Evolutionary conservation across 345 rosid genomes (phyloP).

Genomic region (Gossypium longicalyx): DNA sequence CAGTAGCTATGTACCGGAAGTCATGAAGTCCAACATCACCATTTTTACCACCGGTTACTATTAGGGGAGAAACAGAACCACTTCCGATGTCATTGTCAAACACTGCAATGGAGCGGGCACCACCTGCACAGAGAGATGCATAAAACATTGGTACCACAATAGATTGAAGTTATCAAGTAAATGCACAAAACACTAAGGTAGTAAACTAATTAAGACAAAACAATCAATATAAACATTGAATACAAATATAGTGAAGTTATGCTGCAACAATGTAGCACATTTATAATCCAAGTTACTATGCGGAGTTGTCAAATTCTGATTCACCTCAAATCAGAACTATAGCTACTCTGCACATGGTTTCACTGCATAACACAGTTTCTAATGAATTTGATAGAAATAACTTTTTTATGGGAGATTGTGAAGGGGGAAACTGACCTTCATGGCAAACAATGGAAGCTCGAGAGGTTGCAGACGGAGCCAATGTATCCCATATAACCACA

Average conservation of each 20-base stretch:
- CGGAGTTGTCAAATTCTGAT: not conserved
- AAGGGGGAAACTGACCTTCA: conserved; percentile 51
- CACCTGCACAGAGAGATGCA: conserved; percentile 49
- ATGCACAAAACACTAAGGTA: conserved; percentile 5
- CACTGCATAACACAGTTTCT: not conserved
- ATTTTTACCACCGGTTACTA: conserved; percentile 82
- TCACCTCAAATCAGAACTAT: not conserved
- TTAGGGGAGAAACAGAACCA: conserved; percentile 88
- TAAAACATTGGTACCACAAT: conserved; percentile 4
- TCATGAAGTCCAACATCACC: conserved; percentile 94
- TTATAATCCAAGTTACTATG: not conserved
- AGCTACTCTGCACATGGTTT: not conserved
- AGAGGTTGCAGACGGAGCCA: conserved; percentile 87
- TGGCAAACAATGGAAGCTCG: conserved; percentile 79
- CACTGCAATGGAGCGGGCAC: conserved; percentile 84
- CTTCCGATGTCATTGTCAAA: conserved; percentile 83
- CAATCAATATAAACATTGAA: not conserved
- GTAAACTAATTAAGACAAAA: conserved; percentile 1
- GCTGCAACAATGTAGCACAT: not conserved
- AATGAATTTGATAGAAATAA: not conserved
- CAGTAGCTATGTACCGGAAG: conserved; percentile 86
- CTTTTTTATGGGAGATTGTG: not conserved
- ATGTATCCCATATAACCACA: conserved; percentile 90
- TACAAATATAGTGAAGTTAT: not conserved
- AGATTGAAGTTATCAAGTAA: conserved; percentile 4